Evolutionary conservation across 2,329 filamentous ascomycete species (phyloP).

Genomic region (Colletotrichum sp.): DNA sequence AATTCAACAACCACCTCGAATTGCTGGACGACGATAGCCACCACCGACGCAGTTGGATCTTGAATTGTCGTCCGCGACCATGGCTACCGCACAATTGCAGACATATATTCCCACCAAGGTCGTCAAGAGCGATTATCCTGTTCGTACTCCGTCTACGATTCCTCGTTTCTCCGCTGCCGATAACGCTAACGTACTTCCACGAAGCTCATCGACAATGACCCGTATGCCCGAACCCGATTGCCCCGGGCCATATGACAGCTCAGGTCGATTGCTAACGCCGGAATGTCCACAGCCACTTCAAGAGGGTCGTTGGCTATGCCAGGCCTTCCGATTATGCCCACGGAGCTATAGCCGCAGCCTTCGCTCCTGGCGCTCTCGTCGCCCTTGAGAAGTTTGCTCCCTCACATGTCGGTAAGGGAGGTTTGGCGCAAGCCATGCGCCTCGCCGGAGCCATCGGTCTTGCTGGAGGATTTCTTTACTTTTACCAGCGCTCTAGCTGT

Average conservation of each 20-base stretch:
- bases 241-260: not conserved
- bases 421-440: slow-evolving; percentile 84
- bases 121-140: slow-evolving; percentile 84
- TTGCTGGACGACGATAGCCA: not conserved
- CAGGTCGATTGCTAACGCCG: not conserved
- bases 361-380: slow-evolving; percentile 76
- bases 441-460: slow-evolving; percentile 75
- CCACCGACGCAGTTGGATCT: slow-evolving; percentile 1
- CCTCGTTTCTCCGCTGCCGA: slow-evolving; percentile 17
- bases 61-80: slow-evolving; percentile 16
- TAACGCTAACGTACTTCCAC: slow-evolving; percentile 28
- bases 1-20: not conserved
- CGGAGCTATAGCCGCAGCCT: slow-evolving; percentile 71
- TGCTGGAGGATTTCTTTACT: slow-evolving; percentile 80
- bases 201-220: slow-evolving; percentile 98
- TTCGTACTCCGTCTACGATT: slow-evolving; percentile 53
- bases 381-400: slow-evolving; percentile 85
- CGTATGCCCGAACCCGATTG: slow-evolving; percentile 36
- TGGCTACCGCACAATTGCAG: slow-evolving; percentile 33
- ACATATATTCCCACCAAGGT: slow-evolving; percentile 73
- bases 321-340: slow-evolving; percentile 82
- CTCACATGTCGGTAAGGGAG: slow-evolving; percentile 82
- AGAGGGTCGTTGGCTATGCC: slow-evolving; percentile 87
- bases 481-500: slow-evolving; percentile 86
- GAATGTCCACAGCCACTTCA: slow-evolving; percentile 74